These are phyloP conservation scores for Irineochytrium annulatum DNA, from an alignment of 192 early-diverging fungal species.

Conservation along the genomic window DNA sequence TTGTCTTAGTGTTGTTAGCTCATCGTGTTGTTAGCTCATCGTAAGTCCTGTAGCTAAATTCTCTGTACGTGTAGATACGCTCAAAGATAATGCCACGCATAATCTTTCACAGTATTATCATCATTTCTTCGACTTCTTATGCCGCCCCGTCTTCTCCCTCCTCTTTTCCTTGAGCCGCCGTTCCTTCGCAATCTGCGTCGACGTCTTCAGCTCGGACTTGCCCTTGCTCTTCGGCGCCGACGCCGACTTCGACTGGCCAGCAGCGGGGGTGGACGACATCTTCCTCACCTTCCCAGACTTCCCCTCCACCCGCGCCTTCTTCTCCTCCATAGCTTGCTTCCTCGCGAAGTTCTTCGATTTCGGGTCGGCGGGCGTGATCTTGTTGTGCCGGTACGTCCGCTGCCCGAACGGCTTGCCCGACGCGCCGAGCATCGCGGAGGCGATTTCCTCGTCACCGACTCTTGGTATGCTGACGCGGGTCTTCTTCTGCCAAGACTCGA, in stretches of 20 bases:
- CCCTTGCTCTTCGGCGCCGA: constrained; percentile 25
- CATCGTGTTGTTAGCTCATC: too few species aligned
- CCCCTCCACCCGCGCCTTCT: constrained; percentile 58
- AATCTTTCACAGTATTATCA: too few species aligned
- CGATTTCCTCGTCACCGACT: constrained; percentile 75
- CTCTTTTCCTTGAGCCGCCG: constrained; percentile 67
- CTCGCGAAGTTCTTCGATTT: constrained; percentile 34
- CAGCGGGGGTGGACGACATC: constrained; percentile 14
- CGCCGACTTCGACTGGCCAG: constrained; percentile 30
- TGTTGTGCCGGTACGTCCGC: constrained; percentile 73
- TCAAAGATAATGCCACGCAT: too few species aligned
- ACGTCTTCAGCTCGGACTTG: constrained; percentile 75
- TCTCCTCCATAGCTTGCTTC: constrained; percentile 41
- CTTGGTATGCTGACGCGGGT: constrained; percentile 76
- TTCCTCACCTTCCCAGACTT: constrained; percentile 41
- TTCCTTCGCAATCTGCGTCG: constrained; percentile 75
- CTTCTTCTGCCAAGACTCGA: constrained; percentile 88
- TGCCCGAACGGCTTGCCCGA: constrained; percentile 22
- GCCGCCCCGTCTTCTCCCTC: constrained; percentile 69
- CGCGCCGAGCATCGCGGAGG: neutral
- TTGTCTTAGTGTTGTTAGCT: too few species aligned
- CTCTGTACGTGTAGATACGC: too few species aligned
- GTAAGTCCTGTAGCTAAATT: too few species aligned
- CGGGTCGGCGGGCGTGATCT: constrained; percentile 64
- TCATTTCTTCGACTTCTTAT: constrained; percentile 17